Evolutionary conservation across 352 stramenopile genomes (phyloP).

Genomic region (Pythium volutum): DNA sequence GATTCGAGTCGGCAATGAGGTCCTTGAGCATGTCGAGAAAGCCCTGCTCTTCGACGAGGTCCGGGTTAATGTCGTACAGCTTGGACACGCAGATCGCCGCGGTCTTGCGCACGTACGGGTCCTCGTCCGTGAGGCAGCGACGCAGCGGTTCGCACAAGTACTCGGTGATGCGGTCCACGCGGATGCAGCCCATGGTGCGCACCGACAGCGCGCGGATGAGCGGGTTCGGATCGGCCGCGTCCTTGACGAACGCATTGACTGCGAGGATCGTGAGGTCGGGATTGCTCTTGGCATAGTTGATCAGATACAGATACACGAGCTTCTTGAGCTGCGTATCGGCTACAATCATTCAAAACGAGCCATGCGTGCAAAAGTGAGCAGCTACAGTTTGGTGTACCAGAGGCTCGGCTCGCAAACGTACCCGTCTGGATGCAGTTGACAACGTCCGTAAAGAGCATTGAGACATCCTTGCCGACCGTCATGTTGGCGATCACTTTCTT

Average conservation of each 20-base stretch:
- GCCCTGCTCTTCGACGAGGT: constrained; percentile 95
- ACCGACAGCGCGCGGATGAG: constrained; percentile 97
- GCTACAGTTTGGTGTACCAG: not conserved
- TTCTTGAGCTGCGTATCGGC: constrained; percentile 99
- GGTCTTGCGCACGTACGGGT: constrained; percentile 99
- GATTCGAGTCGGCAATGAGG: constrained; percentile 98
- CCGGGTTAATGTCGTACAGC: constrained; percentile 98
- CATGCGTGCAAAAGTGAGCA: not conserved
- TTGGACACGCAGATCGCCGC: constrained; percentile 99
- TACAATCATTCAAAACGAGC: constrained; percentile 8
- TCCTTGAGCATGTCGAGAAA: constrained; percentile 97
- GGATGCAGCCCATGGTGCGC: constrained; percentile 99
- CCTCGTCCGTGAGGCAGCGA: constrained; percentile 91
- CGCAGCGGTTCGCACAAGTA: constrained; percentile 97
- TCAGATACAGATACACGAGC: constrained; percentile 99
- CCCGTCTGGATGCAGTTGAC: constrained; percentile 99
- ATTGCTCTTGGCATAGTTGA: constrained; percentile 99
- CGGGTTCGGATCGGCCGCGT: constrained; percentile 90
- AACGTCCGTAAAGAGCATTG: constrained; percentile 98
- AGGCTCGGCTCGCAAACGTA: constrained; percentile 10
- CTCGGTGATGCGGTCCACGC: constrained; percentile 98
- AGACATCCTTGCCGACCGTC: constrained; percentile 99
- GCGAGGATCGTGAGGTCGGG: constrained; percentile 98
- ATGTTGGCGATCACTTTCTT: constrained; percentile 99
- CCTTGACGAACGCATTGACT: constrained; percentile 99